Conservation (phyloP, 441 rosid genomes). For the Adansonia gregorii region DNA sequence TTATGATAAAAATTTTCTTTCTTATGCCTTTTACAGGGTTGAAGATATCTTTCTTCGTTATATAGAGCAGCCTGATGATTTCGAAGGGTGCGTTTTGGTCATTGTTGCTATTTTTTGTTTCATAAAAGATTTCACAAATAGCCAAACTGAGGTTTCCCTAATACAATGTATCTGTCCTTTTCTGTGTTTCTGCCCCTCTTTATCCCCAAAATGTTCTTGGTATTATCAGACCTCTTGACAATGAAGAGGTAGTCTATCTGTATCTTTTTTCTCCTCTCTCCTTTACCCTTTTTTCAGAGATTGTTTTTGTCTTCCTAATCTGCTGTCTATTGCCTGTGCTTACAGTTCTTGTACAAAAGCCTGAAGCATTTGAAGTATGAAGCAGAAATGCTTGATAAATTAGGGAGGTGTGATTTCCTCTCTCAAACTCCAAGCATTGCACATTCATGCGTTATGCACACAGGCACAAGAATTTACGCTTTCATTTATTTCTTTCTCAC, state of each 20-base stretch:
- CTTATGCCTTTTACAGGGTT: slow-evolving; percentile 20
- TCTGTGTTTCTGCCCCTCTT: not conserved
- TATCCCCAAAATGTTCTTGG: not conserved
- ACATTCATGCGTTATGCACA: not conserved
- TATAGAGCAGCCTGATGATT: slow-evolving; percentile 22
- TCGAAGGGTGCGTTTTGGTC: slow-evolving; percentile 22
- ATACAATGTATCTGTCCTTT: not conserved
- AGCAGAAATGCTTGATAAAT: slow-evolving; percentile 17
- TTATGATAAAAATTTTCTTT: slow-evolving; percentile 8
- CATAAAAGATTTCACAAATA: not conserved
- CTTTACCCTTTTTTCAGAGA: not conserved
- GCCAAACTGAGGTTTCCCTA: not conserved
- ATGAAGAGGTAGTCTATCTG: slow-evolving; percentile 12
- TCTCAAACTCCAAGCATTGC: not conserved
- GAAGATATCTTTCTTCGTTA: slow-evolving; percentile 44
- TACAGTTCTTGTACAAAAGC: slow-evolving; percentile 11
- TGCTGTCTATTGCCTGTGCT: not conserved
- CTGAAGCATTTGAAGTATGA: slow-evolving; percentile 21
- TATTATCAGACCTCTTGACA: not conserved
- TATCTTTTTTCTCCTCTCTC: not conserved
- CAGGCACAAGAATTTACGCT: not conserved
- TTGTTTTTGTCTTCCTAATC: not conserved
- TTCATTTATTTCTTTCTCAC: slow-evolving; percentile 1
- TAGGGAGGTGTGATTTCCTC: not conserved
- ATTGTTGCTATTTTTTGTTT: not conserved